Conservation (phyloP, 2,329 filamentous ascomycete species). For the Fusarium poae region DNA sequence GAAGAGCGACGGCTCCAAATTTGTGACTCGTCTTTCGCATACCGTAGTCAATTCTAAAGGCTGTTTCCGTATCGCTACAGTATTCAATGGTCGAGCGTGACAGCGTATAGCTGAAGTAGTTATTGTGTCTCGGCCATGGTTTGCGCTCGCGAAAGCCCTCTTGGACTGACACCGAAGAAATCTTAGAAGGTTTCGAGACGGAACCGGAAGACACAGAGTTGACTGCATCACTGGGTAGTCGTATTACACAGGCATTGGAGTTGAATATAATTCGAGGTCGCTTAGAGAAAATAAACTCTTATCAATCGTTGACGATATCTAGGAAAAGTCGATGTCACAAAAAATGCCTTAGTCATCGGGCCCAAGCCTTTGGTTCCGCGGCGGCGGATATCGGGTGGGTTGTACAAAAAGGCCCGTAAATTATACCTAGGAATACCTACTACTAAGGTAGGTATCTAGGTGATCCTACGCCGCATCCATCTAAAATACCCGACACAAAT, state of each 20-base stretch:
- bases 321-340: slow-evolving; percentile 39
- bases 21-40: slow-evolving; percentile 30
- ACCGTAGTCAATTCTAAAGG: slow-evolving; percentile 22
- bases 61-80: slow-evolving; percentile 26
- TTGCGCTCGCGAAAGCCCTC: slow-evolving; percentile 64
- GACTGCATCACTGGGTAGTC: slow-evolving; percentile 58
- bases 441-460: background rate
- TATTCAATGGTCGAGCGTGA: slow-evolving; percentile 32
- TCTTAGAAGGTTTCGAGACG: slow-evolving; percentile 72
- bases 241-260: slow-evolving; percentile 37
- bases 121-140: slow-evolving; percentile 51
- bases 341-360: slow-evolving; percentile 36
- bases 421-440: background rate
- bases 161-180: slow-evolving; percentile 81
- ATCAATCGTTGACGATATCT: slow-evolving; percentile 35
- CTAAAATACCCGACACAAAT: background rate
- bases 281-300: slow-evolving; percentile 21
- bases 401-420: slow-evolving; percentile 24
- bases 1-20: slow-evolving; percentile 51
- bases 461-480: background rate
- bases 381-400: slow-evolving; percentile 9
- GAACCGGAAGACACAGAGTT: slow-evolving; percentile 60
- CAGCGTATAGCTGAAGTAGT: slow-evolving; percentile 36
- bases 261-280: slow-evolving; percentile 16
- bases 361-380: slow-evolving; percentile 29